Base-by-base conservation (phyloP, 2,329 filamentous ascomycete genomes). In the Penicillium crustosum region DNA sequence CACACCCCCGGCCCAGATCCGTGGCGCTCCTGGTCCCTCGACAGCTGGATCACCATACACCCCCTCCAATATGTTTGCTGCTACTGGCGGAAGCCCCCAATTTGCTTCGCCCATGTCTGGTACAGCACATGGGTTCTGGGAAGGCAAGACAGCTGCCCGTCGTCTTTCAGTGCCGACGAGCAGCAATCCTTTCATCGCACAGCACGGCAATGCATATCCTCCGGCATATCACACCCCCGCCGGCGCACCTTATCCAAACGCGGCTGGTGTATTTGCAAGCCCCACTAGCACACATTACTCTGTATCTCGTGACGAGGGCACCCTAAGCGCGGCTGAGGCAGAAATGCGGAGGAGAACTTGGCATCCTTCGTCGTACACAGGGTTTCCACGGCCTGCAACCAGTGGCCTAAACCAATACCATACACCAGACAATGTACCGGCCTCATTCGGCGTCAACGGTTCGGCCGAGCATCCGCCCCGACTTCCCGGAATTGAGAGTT, bases 401-500 rank as follows among this genome's bases (percentile, higher is more conserved):
- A 93, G 90, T 74, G 85, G 89, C 17, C 74, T 96, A 53, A 90
- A 85, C 66, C 89, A 90, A 62, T 89, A 91, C 39, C 86, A 90
- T 60, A 91, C 86, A 6, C 86, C 89, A 6, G 84, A 87, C 74
- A 70, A 86, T 79, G 62, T 82, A 78, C 75, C 84, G 76, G 71
- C 85, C 71, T 68, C 84, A 68, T 75, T 83, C 77, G 69, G 82
- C 57, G 70, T 82, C 69, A 72, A 84, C 74, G 70, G 83, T 73
- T 64, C 75, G 79, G 33, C 78, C 74, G 39, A 80, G 73, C 86
- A 88, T 65, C 83, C 81, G 7, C 76, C 91, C 15, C 86, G 91
- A 39, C 82, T 97, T 15, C 93, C 93, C 0, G 92, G 93, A 15
- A 97, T 97, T 64, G 91, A 96, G 72, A 95, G 91, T 17, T 96